Percentiles rank a stretch among this genome's conserved stretches.
These are phyloP conservation scores for Exophiala mesophila DNA, from an alignment of 2,329 filamentous ascomycete species.

Conservation along the genomic window DNA sequence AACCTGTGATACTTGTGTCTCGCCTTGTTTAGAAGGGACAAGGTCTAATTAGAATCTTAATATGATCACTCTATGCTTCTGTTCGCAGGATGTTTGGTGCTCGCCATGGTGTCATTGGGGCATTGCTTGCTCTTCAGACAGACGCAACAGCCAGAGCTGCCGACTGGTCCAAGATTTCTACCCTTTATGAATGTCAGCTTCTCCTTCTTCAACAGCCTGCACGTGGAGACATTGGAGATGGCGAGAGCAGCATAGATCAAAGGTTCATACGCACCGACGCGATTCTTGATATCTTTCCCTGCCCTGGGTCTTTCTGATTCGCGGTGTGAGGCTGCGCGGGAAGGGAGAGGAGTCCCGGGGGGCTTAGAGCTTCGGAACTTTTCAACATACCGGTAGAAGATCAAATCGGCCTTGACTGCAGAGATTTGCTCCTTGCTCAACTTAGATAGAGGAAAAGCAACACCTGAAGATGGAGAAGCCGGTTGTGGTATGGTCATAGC, in stretches of 20 bases:
- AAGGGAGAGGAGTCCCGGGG: conserved; percentile 2
- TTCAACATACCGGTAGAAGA: conserved; percentile 7
- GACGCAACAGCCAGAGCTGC: too few relatives aligned
- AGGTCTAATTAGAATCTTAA: too few relatives aligned
- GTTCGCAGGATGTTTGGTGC: too few relatives aligned
- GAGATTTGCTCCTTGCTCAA: conserved; percentile 5
- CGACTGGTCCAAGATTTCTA: too few relatives aligned
- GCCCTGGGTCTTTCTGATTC: conserved; percentile 1
- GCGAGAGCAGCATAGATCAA: conserved; percentile 5
- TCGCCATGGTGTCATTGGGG: too few relatives aligned
- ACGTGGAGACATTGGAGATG: conserved; percentile 5
- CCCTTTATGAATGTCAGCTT: conserved; percentile 1
- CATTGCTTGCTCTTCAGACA: too few relatives aligned
- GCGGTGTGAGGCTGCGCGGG: conserved; percentile 1
- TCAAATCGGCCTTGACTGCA: conserved; percentile 5
- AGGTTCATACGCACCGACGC: conserved; percentile 3
- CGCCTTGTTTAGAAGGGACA: too few relatives aligned
- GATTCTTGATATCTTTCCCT: conserved; percentile 4
- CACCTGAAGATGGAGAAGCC: too few relatives aligned
- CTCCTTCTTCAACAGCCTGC: conserved; percentile 7
- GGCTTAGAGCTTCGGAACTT: conserved; percentile 3
- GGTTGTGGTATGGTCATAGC: not conserved
- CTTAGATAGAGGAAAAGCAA: not conserved
- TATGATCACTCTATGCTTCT: too few relatives aligned
- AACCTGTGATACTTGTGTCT: too few relatives aligned